These are phyloP conservation scores for Marasmius oreades DNA, from an alignment of 1,284 basidiomycete genomes.

Conservation along the genomic window DNA sequence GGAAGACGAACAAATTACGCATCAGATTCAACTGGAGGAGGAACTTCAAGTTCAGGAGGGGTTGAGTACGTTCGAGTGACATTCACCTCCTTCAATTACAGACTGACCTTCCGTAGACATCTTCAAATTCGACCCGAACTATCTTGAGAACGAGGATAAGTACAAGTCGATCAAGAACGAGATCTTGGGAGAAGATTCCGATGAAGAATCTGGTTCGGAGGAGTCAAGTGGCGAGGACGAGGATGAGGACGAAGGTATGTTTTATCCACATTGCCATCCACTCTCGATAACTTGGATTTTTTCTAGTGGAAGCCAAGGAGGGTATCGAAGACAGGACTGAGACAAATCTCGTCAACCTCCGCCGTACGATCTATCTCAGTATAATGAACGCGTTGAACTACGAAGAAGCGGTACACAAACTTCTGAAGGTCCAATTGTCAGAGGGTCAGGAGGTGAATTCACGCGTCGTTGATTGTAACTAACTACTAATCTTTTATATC, in stretches of 20 bases:
- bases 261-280: background rate
- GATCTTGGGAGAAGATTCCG: constrained; percentile 88
- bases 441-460: constrained; percentile 86
- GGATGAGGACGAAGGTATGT: constrained; percentile 61
- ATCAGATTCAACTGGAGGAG: constrained; percentile 89
- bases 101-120: constrained; percentile 56
- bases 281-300: constrained; percentile 10
- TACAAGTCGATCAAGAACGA: constrained; percentile 91
- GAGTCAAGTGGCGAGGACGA: constrained; percentile 38
- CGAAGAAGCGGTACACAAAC: constrained; percentile 98
- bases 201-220: constrained; percentile 63
- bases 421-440: constrained; percentile 88
- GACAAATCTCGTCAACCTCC: constrained; percentile 93
- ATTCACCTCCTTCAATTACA: constrained; percentile 1
- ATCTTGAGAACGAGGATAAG: constrained; percentile 89
- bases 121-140: constrained; percentile 93
- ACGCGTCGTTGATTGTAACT: background rate
- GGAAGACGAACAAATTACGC: constrained; percentile 97
- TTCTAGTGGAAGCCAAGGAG: constrained; percentile 70
- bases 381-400: constrained; percentile 99
- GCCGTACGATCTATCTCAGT: constrained; percentile 92
- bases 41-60: constrained; percentile 93
- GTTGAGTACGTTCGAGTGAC: constrained; percentile 61
- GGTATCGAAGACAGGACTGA: constrained; percentile 95
- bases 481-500: constrained; percentile 7